Evolutionary conservation across 2,329 filamentous ascomycete species (phyloP).

Genomic region (Colletotrichum gloeosporioides): DNA sequence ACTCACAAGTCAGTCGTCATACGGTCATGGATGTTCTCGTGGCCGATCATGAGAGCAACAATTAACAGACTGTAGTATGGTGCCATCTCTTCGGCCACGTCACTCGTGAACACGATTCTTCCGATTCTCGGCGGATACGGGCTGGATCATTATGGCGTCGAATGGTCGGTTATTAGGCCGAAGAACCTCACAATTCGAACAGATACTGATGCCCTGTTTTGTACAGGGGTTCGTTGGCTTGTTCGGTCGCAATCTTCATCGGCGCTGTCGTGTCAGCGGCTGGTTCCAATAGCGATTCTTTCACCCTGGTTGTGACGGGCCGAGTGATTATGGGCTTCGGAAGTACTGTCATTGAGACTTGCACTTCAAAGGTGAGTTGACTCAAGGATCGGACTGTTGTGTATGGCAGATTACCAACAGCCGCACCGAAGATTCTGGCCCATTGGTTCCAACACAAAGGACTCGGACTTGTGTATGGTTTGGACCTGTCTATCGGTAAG

Average conservation of each 20-base stretch:
- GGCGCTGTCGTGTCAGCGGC: constrained; percentile 28
- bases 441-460: constrained; percentile 31
- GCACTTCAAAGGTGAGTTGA: constrained; percentile 29
- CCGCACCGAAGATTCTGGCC: constrained; percentile 24
- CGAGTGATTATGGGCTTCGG: constrained; percentile 31
- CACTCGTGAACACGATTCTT: constrained; percentile 29
- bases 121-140: constrained; percentile 30
- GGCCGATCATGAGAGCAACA: too few species aligned
- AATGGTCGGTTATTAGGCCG: constrained; percentile 19
- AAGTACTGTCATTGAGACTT: constrained; percentile 29
- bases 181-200: neutral
- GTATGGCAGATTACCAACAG: neutral
- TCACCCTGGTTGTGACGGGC: constrained; percentile 25
- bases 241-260: constrained; percentile 26
- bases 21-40: too few species aligned
- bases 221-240: constrained; percentile 26
- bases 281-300: constrained; percentile 26
- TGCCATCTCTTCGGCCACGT: constrained; percentile 27
- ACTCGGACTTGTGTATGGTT: constrained; percentile 27
- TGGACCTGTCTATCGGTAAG: constrained; percentile 26
- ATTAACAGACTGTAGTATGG: constrained; percentile 22
- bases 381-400: too few species aligned
- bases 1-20: neutral
- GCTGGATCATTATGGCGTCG: constrained; percentile 30
- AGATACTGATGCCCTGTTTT: neutral